Percentiles rank a stretch among this genome's conserved stretches.
Conservation (phyloP, 1,284 basidiomycete genomes). For the Vanrija pseudolonga region DNA sequence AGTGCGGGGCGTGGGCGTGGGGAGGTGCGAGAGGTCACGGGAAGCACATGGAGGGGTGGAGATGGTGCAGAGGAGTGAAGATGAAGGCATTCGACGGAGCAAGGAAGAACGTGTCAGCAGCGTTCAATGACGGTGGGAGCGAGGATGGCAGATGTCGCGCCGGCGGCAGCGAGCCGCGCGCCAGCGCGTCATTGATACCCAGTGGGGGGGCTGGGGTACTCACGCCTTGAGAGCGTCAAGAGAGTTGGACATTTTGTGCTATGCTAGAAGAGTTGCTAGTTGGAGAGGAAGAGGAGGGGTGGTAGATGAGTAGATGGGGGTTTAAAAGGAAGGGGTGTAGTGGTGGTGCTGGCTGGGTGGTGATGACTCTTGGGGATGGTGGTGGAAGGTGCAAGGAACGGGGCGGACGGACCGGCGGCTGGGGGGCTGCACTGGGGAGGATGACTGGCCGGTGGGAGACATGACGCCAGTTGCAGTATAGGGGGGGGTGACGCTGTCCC, state of each 20-base stretch:
- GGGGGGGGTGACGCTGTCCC: no score
- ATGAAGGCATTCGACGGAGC: neutral
- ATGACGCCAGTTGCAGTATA: no score
- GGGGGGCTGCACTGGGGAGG: neutral
- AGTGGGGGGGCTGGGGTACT: slow-evolving; percentile 1
- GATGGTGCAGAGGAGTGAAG: neutral
- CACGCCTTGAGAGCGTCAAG: slow-evolving; percentile 27
- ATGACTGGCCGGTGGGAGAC: no score
- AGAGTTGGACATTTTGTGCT: slow-evolving; percentile 13
- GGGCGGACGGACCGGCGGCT: neutral
- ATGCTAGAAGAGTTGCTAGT: no score
- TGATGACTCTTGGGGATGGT: slow-evolving; percentile 5
- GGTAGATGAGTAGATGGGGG: slow-evolving; percentile 52
- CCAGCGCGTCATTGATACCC: neutral
- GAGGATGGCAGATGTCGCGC: no score
- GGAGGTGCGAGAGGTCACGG: neutral
- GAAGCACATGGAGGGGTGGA: neutral
- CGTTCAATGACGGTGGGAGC: neutral
- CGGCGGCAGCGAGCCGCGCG: no score
- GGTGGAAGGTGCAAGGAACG: slow-evolving; percentile 45
- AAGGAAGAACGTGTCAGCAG: neutral
- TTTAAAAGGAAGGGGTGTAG: slow-evolving; percentile 15
- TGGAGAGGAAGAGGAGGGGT: slow-evolving; percentile 28
- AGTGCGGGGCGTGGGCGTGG: neutral
- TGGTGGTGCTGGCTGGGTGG: no score